Evolutionary conservation across 768 basidiomycete genomes (phyloP), one percentile per base, ranked within the genome.

Genomic region (Lentinula sp.): DNA sequence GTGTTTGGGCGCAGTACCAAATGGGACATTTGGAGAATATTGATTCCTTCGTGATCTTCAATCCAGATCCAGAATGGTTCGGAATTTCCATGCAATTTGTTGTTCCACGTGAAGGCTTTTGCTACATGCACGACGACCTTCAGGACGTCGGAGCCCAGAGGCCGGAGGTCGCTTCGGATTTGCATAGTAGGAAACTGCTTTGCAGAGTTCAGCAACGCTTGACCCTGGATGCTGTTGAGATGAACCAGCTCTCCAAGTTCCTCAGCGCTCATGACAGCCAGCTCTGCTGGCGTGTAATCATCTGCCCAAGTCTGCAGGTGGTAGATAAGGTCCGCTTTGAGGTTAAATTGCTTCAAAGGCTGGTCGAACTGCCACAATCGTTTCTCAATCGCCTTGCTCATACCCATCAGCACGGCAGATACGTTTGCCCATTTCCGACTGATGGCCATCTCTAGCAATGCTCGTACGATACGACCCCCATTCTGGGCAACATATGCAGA

Each of bases 41-140:
- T 81, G n/a, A 81, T 64, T n/a, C 86, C 88, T 37, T 88, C 82
- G 40, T 87, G 80, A 67, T 95, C 93, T 74, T 98, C 95, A 2
- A 97, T 76, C 97, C 97, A 98, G 34, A 99, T 72, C 88, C 93
- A 98, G 74, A 98, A 98, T 1, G 93, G 89, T 71, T 98, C 93
- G 1, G 78, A 76, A 10, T 75, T 77, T 0, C 89, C 90, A 66
- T 97, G 95, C 2, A 87, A 66, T 70, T 84, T 89, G 28, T 75
- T 66, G 65, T 78, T 89, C 96, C 97, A 98, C 13, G 81, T 81
- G 72, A 98, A 99, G 6, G 80, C 73, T 28, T 85, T 84, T 15
- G 74, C 73, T 35, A 95, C 78, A 1, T 75, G 79, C 54, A 93
- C 79, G 1, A 77, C 77, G 39, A 99, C 82, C 68, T 86, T 89